Conservation (phyloP, 2,329 filamentous ascomycete genomes). For the Exophiala sp. region DNA sequence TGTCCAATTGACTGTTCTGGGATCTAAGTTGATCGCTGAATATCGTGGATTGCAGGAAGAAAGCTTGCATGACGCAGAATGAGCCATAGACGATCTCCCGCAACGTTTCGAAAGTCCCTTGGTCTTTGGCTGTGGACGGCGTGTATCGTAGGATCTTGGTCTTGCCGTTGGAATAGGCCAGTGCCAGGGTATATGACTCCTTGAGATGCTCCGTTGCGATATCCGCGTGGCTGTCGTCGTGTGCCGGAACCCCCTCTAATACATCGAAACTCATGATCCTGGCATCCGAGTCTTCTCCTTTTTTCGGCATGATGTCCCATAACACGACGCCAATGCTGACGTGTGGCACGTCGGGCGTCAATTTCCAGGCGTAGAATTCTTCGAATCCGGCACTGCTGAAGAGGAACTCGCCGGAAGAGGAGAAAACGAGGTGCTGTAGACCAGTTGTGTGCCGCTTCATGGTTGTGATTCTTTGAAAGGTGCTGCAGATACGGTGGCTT, state of each 20-base stretch:
- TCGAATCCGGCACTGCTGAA: constrained; percentile 84
- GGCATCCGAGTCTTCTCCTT: constrained; percentile 56
- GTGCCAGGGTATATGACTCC: constrained; percentile 53
- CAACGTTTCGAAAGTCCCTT: constrained; percentile 15
- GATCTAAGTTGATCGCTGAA: background rate
- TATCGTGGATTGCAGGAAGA: constrained; percentile 36
- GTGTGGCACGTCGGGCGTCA: constrained; percentile 49
- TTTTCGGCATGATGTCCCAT: constrained; percentile 45
- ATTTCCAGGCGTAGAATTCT: constrained; percentile 80
- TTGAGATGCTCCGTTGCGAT: background rate
- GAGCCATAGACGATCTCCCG: constrained; percentile 17
- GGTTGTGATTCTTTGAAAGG: constrained; percentile 35
- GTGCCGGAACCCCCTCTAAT: too few relatives aligned
- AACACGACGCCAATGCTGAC: constrained; percentile 50
- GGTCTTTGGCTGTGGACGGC: constrained; percentile 7
- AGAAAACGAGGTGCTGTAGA: constrained; percentile 75
- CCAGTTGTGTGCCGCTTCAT: constrained; percentile 76
- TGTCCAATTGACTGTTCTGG: background rate
- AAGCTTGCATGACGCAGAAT: constrained; percentile 27
- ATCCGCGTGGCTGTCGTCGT: background rate
- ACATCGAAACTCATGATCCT: constrained; percentile 75
- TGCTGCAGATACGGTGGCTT: background rate
- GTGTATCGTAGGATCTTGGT: constrained; percentile 52
- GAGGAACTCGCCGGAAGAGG: constrained; percentile 58
- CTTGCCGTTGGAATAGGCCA: constrained; percentile 79